Evolutionary conservation across 257 asterid genomes (phyloP).

Genomic region (Solanum sejunctum): DNA sequence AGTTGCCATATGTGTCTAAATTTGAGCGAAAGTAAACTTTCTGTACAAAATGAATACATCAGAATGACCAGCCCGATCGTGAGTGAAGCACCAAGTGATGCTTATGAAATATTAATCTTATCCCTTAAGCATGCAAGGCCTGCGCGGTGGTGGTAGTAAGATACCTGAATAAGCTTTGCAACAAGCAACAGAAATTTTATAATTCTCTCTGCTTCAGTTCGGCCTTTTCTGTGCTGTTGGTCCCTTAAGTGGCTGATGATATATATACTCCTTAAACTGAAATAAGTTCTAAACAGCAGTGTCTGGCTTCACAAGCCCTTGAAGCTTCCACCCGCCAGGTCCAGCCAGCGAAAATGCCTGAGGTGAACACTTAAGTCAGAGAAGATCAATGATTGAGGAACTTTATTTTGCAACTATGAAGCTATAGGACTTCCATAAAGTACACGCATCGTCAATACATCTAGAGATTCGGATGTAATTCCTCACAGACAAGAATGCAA

Average conservation of each 20-base stretch:
- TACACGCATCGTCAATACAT: neutral
- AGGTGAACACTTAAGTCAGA: neutral
- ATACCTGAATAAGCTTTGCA: neutral
- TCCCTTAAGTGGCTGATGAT: neutral
- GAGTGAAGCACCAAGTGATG: neutral
- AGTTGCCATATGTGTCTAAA: neutral
- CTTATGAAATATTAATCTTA: neutral
- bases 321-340: slow-evolving; percentile 90
- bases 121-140: neutral
- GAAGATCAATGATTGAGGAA: slow-evolving; percentile 8
- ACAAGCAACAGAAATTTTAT: neutral
- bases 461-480: neutral
- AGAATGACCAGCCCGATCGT: neutral
- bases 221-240: neutral
- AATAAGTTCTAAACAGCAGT: slow-evolving; percentile 8
- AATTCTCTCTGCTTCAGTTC: neutral
- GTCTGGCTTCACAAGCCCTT: slow-evolving; percentile 64
- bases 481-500: neutral
- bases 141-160: neutral
- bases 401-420: neutral
- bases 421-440: neutral
- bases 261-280: neutral
- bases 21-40: neutral
- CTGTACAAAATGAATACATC: neutral
- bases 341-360: slow-evolving; percentile 90